Evolutionary conservation across 257 asterid genomes (phyloP).

Genomic region (Solanum chiquidenum): DNA sequence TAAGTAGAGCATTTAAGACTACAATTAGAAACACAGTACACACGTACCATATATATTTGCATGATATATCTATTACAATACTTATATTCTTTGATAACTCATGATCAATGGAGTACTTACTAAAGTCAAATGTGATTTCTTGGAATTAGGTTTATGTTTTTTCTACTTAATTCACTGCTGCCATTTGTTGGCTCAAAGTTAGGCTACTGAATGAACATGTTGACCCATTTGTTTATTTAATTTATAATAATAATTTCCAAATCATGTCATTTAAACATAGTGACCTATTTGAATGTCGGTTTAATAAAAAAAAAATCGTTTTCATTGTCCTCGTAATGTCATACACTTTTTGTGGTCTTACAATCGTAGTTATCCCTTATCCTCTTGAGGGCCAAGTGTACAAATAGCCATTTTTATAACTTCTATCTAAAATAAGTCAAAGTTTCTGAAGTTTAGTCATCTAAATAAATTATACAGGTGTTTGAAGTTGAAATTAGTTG

Average conservation of each 20-base stretch:
- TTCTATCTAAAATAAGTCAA: too few species aligned
- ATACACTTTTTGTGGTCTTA: background rate
- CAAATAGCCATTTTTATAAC: background rate
- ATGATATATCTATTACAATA: background rate
- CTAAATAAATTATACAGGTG: background rate
- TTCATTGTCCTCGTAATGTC: background rate
- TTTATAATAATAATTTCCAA: background rate
- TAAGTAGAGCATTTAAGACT: background rate
- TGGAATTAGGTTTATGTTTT: constrained; percentile 10
- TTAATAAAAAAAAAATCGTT: too few species aligned
- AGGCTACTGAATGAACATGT: constrained; percentile 21
- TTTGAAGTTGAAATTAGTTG: background rate
- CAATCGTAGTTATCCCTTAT: background rate
- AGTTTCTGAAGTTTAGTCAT: background rate
- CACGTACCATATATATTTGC: background rate
- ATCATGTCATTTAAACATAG: constrained; percentile 1
- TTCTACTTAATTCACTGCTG: constrained; percentile 3
- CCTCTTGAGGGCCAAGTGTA: background rate
- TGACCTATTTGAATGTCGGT: constrained; percentile 6
- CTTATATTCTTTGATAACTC: background rate
- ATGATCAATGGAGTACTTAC: background rate
- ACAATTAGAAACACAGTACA: background rate
- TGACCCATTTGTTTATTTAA: constrained; percentile 17
- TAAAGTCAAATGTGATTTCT: background rate
- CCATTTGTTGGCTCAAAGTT: constrained; percentile 27